Percentiles rank a stretch among this genome's conserved stretches.
These are phyloP conservation scores for Didymosphaeria variabile DNA, from an alignment of 2,329 filamentous ascomycete species.

Conservation along the genomic window DNA sequence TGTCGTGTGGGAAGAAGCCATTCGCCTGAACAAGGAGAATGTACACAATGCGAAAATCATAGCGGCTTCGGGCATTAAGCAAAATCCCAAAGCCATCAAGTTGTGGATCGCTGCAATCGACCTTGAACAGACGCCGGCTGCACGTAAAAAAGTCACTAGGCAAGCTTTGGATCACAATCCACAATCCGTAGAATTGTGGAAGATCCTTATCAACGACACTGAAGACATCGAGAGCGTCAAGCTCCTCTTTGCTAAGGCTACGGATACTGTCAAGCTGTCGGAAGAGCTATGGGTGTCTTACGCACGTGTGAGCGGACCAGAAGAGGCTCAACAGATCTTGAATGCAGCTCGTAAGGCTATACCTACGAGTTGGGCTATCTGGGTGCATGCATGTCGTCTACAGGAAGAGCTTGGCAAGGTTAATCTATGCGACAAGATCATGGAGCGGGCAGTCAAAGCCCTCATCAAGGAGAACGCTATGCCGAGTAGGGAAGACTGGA, in stretches of 20 bases:
- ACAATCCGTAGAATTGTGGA: constrained; percentile 97
- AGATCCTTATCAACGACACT: constrained; percentile 94
- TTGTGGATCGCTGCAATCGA: constrained; percentile 97
- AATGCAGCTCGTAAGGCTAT: constrained; percentile 95
- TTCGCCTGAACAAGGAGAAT: constrained; percentile 79
- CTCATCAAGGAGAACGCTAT: constrained; percentile 92
- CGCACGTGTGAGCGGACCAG: constrained; percentile 85
- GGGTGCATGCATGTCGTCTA: constrained; percentile 91
- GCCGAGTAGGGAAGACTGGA: constrained; percentile 98
- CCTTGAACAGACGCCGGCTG: constrained; percentile 80
- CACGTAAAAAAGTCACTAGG: constrained; percentile 91
- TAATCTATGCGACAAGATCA: constrained; percentile 80
- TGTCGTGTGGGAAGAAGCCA: constrained; percentile 96
- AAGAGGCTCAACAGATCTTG: constrained; percentile 92
- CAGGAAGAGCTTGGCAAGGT: constrained; percentile 89
- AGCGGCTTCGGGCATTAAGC: constrained; percentile 89
- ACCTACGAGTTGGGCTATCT: constrained; percentile 92
- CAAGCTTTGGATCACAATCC: constrained; percentile 92
- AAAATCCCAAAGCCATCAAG: constrained; percentile 86
- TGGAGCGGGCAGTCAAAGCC: constrained; percentile 91
- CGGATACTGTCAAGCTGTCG: constrained; percentile 91
- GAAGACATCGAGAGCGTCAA: constrained; percentile 89
- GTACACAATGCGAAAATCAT: constrained; percentile 95
- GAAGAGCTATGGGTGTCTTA: constrained; percentile 95
- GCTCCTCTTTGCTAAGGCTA: constrained; percentile 90